Evolutionary conservation across 202 grass and related monocot genomes (phyloP).

Genomic region (Cymbopogon flexuosus): DNA sequence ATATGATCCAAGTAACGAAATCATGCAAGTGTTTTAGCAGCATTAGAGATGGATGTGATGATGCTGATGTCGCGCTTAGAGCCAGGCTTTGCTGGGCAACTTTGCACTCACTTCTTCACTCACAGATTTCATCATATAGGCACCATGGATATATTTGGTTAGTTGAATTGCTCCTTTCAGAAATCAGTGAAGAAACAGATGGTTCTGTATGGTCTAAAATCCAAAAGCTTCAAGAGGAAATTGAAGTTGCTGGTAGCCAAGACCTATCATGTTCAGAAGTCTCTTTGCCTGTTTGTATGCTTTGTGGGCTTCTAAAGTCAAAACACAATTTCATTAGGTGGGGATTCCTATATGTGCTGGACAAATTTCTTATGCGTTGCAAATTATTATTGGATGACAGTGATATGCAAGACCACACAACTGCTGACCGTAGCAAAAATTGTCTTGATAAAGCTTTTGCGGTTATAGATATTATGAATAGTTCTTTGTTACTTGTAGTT

Average conservation of each 20-base stretch:
- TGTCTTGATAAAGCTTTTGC: slow-evolving; percentile 78
- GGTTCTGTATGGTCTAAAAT: slow-evolving; percentile 79
- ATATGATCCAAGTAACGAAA: slow-evolving; percentile 90
- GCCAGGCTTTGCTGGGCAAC: slow-evolving; percentile 81
- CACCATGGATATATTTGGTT: slow-evolving; percentile 99
- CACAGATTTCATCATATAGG: slow-evolving; percentile 71
- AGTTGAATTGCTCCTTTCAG: slow-evolving; percentile 86
- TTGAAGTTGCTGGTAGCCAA: slow-evolving; percentile 73
- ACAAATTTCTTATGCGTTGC: slow-evolving; percentile 91
- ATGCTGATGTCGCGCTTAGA: slow-evolving; percentile 52
- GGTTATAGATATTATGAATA: slow-evolving; percentile 89
- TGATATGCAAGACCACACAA: slow-evolving; percentile 50
- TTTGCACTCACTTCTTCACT: slow-evolving; percentile 85
- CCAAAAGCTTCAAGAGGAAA: slow-evolving; percentile 70
- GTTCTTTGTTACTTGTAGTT: slow-evolving; percentile 77
- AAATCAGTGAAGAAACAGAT: slow-evolving; percentile 72
- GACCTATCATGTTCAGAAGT: slow-evolving; percentile 65
- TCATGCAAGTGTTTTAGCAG: slow-evolving; percentile 62
- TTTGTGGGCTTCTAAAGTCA: slow-evolving; percentile 92
- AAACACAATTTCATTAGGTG: slow-evolving; percentile 95
- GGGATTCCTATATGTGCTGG: slow-evolving; percentile 89
- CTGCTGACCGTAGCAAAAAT: slow-evolving; percentile 40
- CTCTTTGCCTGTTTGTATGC: slow-evolving; percentile 77
- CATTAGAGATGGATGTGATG: slow-evolving; percentile 67
- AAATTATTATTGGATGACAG: slow-evolving; percentile 97